These are phyloP conservation scores for Tagetes patula DNA, from an alignment of 129 eudicot genomes.

Conservation along the genomic window DNA sequence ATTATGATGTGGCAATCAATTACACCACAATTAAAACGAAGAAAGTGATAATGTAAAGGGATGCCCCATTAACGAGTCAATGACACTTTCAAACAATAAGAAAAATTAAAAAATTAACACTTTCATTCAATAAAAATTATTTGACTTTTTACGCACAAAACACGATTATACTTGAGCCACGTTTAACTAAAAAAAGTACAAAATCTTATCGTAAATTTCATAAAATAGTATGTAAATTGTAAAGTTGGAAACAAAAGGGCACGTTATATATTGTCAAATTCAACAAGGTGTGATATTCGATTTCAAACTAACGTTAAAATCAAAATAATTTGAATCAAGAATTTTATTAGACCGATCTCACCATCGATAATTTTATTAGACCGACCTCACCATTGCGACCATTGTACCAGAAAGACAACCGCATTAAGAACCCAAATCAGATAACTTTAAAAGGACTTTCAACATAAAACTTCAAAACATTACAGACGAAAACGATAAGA, in stretches of 20 bases:
- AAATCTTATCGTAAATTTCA: slow-evolving; percentile 23
- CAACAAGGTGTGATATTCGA: too few species aligned
- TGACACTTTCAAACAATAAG: not conserved
- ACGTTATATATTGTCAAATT: not conserved
- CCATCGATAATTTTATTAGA: too few species aligned
- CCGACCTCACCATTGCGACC: too few species aligned
- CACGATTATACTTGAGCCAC: slow-evolving; percentile 23
- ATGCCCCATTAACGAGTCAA: slow-evolving; percentile 18
- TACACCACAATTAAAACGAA: not conserved
- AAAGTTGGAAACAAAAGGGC: slow-evolving; percentile 18
- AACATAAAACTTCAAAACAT: too few species aligned
- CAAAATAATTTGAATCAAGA: too few species aligned
- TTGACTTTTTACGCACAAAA: slow-evolving; percentile 19
- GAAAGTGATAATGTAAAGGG: slow-evolving; percentile 14
- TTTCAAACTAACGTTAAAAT: too few species aligned
- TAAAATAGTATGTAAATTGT: not conserved
- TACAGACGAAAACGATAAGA: too few species aligned
- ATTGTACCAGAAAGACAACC: too few species aligned
- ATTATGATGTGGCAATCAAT: too few species aligned
- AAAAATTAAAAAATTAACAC: not conserved
- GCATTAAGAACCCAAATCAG: too few species aligned
- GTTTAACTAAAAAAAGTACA: slow-evolving; percentile 23
- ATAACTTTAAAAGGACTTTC: too few species aligned
- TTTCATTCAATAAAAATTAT: slow-evolving; percentile 2
- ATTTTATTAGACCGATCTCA: too few species aligned